Evolutionary conservation across 768 basidiomycete genomes (phyloP).

Genomic region (Goffeauzyma gilvescens): DNA sequence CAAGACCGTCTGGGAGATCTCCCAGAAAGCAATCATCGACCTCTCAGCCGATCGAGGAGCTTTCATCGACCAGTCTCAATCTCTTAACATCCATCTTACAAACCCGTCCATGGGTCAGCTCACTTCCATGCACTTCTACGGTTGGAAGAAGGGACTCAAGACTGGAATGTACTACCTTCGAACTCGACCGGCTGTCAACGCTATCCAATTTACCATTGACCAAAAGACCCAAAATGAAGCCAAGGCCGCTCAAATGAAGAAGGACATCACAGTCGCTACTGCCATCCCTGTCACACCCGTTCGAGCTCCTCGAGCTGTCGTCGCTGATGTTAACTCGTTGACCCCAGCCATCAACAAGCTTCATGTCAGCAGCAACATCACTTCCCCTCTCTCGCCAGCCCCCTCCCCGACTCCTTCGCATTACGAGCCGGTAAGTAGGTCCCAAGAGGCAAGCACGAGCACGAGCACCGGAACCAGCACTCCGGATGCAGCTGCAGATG

Average conservation of each 20-base stretch:
- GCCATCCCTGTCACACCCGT: neutral
- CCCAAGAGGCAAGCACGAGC: neutral
- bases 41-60: constrained; percentile 97
- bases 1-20: constrained; percentile 99
- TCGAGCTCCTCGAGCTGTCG: neutral
- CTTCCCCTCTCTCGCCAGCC: constrained; percentile 1
- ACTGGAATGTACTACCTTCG: constrained; percentile 93
- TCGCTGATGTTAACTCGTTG: neutral
- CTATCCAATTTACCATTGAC: constrained; percentile 95
- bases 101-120: constrained; percentile 77
- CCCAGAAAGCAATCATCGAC: constrained; percentile 94
- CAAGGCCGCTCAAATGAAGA: constrained; percentile 32
- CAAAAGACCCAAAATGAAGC: constrained; percentile 44
- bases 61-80: constrained; percentile 91
- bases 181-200: constrained; percentile 81
- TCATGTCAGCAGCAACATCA: neutral
- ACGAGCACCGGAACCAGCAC: neutral
- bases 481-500: constrained; percentile 11
- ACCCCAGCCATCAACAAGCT: constrained; percentile 6
- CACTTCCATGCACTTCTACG: constrained; percentile 43
- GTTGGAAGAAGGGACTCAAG: constrained; percentile 99
- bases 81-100: constrained; percentile 79
- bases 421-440: neutral
- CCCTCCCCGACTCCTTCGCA: constrained; percentile 2
- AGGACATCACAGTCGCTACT: neutral